These are phyloP conservation scores for Cercospora berteroae DNA, from an alignment of 2,329 filamentous ascomycete genomes.

Conservation along the genomic window DNA sequence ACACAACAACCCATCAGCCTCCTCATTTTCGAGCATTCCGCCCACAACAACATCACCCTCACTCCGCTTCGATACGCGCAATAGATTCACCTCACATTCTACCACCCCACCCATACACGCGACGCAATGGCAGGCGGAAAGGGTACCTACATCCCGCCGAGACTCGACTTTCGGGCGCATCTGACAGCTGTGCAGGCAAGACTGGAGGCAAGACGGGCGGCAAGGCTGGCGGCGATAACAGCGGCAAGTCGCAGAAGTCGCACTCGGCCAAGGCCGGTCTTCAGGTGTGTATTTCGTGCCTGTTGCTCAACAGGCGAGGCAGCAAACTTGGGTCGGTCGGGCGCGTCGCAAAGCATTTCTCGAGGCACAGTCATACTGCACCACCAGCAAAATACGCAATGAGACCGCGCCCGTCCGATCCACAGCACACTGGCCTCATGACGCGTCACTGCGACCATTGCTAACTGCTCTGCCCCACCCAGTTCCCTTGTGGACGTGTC, in stretches of 20 bases:
- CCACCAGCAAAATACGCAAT: conserved; percentile 1
- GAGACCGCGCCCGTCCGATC: neutral
- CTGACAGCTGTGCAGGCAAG: conserved; percentile 47
- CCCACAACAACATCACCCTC: conserved; percentile 11
- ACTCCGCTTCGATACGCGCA: conserved; percentile 1
- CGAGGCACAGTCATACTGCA: conserved; percentile 13
- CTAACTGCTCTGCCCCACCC: conserved; percentile 38
- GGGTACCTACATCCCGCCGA: conserved; percentile 63
- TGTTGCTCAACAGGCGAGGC: conserved; percentile 8
- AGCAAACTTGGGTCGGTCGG: conserved; percentile 17
- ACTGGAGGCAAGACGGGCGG: conserved; percentile 85
- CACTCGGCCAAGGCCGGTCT: conserved; percentile 93
- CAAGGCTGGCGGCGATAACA: conserved; percentile 65
- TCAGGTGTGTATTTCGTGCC: conserved; percentile 66
- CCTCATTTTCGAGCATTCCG: conserved; percentile 14
- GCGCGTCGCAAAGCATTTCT: conserved; percentile 34
- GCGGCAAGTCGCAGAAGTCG: conserved; percentile 86
- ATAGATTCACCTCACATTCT: conserved; percentile 8
- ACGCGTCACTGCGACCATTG: conserved; percentile 12
- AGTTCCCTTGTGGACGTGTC: conserved; percentile 99
- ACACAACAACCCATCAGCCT: conserved; percentile 15
- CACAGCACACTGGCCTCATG: neutral
- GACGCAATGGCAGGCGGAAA: conserved; percentile 76
- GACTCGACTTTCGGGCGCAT: conserved; percentile 22
- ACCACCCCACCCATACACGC: conserved; percentile 8